Evolutionary conservation across 768 basidiomycete species (phyloP).

Genomic region (Gloeophyllum trabeum): DNA sequence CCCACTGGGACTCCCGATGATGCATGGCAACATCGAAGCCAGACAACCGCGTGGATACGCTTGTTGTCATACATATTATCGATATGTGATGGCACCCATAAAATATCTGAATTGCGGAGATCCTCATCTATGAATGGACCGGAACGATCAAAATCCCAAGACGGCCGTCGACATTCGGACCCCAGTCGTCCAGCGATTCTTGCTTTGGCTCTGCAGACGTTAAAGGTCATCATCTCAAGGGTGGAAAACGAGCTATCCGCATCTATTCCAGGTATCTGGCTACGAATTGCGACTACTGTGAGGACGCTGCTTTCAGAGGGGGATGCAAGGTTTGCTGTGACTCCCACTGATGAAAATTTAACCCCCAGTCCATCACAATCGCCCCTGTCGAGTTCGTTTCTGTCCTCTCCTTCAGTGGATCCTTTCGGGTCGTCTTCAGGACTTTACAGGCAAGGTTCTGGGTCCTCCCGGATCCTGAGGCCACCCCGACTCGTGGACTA

Average conservation of each 20-base stretch:
- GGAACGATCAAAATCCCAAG: conserved; percentile 37
- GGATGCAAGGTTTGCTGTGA: conserved; percentile 48
- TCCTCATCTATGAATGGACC: conserved; percentile 6
- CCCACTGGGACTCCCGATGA: conserved; percentile 29
- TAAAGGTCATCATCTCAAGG: conserved; percentile 57
- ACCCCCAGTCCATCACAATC: no score
- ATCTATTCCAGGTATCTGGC: conserved; percentile 49
- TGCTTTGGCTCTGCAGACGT: conserved; percentile 47
- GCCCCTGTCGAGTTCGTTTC: no score
- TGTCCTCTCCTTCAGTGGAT: no score
- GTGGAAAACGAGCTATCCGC: conserved; percentile 49
- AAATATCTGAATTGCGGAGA: conserved; percentile 13
- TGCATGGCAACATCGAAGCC: conserved; percentile 30
- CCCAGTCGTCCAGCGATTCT: conserved; percentile 20
- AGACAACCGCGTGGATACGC: conserved; percentile 47
- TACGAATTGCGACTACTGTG: conserved; percentile 43
- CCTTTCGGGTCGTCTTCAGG: conserved; percentile 17
- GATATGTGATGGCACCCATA: conserved; percentile 29
- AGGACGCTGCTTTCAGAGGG: conserved; percentile 42
- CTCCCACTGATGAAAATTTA: conserved; percentile 12
- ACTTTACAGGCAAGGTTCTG: conserved; percentile 11
- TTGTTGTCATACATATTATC: conserved; percentile 47
- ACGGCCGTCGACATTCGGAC: conserved; percentile 14
- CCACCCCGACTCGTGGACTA: conserved; percentile 58
- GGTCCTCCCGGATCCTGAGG: conserved; percentile 16